These are phyloP conservation scores for Hypoxylon sp. DNA, from an alignment of 2,329 filamentous ascomycete species.

Conservation along the genomic window DNA sequence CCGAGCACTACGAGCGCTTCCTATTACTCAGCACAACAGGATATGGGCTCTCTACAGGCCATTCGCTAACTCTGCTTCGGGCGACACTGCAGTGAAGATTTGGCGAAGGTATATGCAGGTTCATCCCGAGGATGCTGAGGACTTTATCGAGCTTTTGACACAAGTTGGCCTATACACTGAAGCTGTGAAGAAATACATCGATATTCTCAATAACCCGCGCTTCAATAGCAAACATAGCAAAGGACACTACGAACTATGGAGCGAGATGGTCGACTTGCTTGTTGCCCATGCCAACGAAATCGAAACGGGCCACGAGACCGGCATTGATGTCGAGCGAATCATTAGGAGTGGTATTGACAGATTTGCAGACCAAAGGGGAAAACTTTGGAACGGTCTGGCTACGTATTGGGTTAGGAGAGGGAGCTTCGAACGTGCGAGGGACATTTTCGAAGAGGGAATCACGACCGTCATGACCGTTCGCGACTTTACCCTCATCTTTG, in stretches of 20 bases:
- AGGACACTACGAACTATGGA: conserved; percentile 97
- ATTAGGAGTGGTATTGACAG: conserved; percentile 91
- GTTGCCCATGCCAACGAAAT: conserved; percentile 92
- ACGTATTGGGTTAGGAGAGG: conserved; percentile 97
- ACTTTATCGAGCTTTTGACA: conserved; percentile 91
- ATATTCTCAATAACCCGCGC: conserved; percentile 88
- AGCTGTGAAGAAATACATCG: conserved; percentile 91
- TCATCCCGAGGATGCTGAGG: conserved; percentile 93
- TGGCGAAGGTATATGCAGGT: conserved; percentile 98
- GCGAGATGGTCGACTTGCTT: conserved; percentile 94
- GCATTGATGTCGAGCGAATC: conserved; percentile 92
- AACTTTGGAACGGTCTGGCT: conserved; percentile 93
- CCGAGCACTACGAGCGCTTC: conserved; percentile 88
- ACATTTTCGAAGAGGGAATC: conserved; percentile 95
- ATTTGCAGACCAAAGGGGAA: conserved; percentile 94
- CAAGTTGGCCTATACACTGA: conserved; percentile 89
- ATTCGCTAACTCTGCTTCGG: conserved; percentile 91
- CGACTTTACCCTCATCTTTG: conserved; percentile 96
- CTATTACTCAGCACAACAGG: conserved; percentile 93
- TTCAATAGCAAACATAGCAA: conserved; percentile 96
- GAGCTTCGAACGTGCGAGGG: conserved; percentile 91
- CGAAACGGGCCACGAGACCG: conserved; percentile 82
- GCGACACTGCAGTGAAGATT: conserved; percentile 90
- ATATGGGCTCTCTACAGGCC: conserved; percentile 94
- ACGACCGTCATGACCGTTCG: conserved; percentile 99